These are phyloP conservation scores for Aegilops bicornis DNA, from an alignment of 176 grass and related monocot species.

Conservation along the genomic window DNA sequence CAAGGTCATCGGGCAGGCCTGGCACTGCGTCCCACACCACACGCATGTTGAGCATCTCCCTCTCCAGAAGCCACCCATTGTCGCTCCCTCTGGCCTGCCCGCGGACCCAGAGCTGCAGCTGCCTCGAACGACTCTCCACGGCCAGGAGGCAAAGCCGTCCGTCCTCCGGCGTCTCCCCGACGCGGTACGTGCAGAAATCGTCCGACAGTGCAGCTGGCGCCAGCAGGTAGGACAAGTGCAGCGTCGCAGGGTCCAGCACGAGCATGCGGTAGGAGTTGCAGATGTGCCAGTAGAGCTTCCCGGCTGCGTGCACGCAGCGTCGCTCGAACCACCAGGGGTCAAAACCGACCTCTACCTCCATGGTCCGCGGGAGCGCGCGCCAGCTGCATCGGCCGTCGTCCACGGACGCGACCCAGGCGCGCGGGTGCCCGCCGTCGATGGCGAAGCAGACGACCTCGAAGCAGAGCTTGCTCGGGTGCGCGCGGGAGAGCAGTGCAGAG, in stretches of 20 bases:
- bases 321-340: too few species aligned
- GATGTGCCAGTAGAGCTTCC: too few species aligned
- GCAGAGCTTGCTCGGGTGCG: too few species aligned
- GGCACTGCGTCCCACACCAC: not conserved
- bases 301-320: too few species aligned
- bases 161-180: slow-evolving; percentile 1
- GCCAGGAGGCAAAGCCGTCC: not conserved
- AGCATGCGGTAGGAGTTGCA: too few species aligned
- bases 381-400: too few species aligned
- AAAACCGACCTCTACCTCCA: too few species aligned
- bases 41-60: not conserved
- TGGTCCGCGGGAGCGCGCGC: too few species aligned
- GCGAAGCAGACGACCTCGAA: too few species aligned
- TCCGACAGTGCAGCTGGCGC: not conserved
- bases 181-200: not conserved
- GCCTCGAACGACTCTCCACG: not conserved
- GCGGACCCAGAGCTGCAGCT: not conserved
- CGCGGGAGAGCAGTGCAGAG: too few species aligned
- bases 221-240: not conserved
- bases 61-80: slow-evolving; percentile 17
- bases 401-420: too few species aligned
- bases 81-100: not conserved
- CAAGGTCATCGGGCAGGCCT: not conserved
- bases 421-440: too few species aligned
- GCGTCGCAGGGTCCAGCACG: not conserved